Conservation (phyloP, 2,329 filamentous ascomycete genomes). For the Microsporum audouinii region DNA sequence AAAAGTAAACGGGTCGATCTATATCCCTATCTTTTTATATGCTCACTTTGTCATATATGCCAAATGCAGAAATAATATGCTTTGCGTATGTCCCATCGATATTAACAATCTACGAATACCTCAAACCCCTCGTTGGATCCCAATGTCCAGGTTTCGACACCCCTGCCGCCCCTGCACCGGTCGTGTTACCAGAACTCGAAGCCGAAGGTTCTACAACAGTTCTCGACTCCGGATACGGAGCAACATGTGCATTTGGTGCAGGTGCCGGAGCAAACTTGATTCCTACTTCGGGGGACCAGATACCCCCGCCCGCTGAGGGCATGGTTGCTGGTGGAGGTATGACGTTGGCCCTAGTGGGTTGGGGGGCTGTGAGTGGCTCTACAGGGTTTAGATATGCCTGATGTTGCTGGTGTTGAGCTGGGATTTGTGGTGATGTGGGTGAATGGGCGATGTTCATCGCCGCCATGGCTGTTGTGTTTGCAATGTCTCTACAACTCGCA, state of each 20-base stretch:
- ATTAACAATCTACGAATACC: slow-evolving; percentile 33
- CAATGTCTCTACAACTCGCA: slow-evolving; percentile 39
- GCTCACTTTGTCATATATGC: neutral
- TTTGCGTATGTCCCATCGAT: neutral
- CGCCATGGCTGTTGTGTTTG: slow-evolving; percentile 45
- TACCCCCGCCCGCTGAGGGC: slow-evolving; percentile 35
- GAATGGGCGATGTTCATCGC: slow-evolving; percentile 43
- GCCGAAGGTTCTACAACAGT: slow-evolving; percentile 16
- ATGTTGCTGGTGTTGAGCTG: slow-evolving; percentile 27
- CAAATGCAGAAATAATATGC: neutral
- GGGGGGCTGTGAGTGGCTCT: slow-evolving; percentile 30
- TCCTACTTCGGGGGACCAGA: slow-evolving; percentile 72
- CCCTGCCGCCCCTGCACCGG: neutral
- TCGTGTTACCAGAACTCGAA: slow-evolving; percentile 7
- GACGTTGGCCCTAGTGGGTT: slow-evolving; percentile 20
- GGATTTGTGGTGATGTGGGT: slow-evolving; percentile 34
- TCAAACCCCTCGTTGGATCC: slow-evolving; percentile 49
- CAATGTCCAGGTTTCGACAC: slow-evolving; percentile 37
- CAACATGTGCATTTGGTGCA: slow-evolving; percentile 4
- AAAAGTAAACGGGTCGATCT: neutral
- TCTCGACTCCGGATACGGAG: slow-evolving; percentile 1
- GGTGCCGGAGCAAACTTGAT: slow-evolving; percentile 58
- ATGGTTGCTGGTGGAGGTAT: slow-evolving; percentile 7
- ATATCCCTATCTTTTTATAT: neutral
- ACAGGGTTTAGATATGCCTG: slow-evolving; percentile 36